These are phyloP conservation scores for Anthoceros angustus DNA, from an alignment of 225 moss, liverwort and hornwort species.

Conservation along the genomic window DNA sequence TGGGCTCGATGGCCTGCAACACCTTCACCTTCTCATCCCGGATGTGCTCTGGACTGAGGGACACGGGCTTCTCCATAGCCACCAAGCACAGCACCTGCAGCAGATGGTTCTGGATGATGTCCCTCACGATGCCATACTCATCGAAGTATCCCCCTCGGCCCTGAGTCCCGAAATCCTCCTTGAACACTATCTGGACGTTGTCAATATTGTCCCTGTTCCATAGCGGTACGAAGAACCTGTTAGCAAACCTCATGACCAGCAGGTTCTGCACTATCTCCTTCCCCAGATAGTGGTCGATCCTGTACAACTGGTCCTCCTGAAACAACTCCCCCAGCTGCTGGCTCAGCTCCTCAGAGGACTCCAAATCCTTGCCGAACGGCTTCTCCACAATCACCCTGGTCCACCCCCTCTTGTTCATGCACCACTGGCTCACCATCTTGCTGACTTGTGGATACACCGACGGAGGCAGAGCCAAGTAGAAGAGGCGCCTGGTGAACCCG, in stretches of 20 bases:
- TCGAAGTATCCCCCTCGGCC: constrained; percentile 92
- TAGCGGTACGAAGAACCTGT: constrained; percentile 75
- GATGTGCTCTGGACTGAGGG: constrained; percentile 67
- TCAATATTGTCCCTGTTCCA: constrained; percentile 95
- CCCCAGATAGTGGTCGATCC: constrained; percentile 89
- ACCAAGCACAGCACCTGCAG: constrained; percentile 75
- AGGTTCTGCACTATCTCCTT: constrained; percentile 95
- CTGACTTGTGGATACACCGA: constrained; percentile 69
- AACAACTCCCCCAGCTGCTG: constrained; percentile 53
- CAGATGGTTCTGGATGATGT: constrained; percentile 94
- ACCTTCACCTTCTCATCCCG: constrained; percentile 97
- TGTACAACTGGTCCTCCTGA: constrained; percentile 72
- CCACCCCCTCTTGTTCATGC: constrained; percentile 81
- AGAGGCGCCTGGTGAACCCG: constrained; percentile 37
- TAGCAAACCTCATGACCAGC: constrained; percentile 93
- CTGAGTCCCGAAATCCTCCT: constrained; percentile 78
- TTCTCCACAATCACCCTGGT: constrained; percentile 91
- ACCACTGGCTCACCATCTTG: constrained; percentile 40
- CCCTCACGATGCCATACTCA: constrained; percentile 81
- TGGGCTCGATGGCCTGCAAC: constrained; percentile 37
- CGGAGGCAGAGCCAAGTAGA: constrained; percentile 78
- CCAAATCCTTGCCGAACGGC: constrained; percentile 78
- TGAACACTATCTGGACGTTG: constrained; percentile 79
- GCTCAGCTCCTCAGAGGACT: constrained; percentile 59
- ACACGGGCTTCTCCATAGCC: constrained; percentile 86